phyloP scores from a whole-genome alignment of 1,139 yeast species.

The Geotrichum reessii region DNA sequence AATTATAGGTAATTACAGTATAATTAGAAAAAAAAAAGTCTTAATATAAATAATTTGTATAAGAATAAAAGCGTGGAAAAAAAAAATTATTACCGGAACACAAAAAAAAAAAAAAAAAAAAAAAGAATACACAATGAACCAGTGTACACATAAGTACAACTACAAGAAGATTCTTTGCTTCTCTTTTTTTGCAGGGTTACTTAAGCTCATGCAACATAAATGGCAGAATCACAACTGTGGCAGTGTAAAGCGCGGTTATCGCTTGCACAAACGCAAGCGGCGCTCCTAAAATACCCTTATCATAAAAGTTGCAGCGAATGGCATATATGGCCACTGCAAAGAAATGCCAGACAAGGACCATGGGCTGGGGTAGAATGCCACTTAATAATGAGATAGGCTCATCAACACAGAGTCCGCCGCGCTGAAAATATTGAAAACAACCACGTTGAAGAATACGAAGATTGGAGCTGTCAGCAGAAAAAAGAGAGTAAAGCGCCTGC shows the following conservation, averaged over 20 bases:
- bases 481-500: constrained; percentile 79
- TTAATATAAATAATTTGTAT: too few species aligned
- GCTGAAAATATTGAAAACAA: constrained; percentile 76
- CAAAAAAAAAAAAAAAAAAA: too few species aligned
- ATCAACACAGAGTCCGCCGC: constrained; percentile 73
- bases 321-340: constrained; percentile 86
- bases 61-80: too few species aligned
- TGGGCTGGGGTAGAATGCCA: constrained; percentile 74
- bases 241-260: constrained; percentile 63
- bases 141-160: too few species aligned
- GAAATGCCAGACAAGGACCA: constrained; percentile 72
- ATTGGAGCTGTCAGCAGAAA: constrained; percentile 74
- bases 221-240: constrained; percentile 57
- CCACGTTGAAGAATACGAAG: constrained; percentile 74
- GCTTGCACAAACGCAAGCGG: constrained; percentile 71
- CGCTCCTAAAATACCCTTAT: constrained; percentile 59
- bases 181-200: constrained; percentile 14
- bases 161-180: too few species aligned
- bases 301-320: constrained; percentile 60
- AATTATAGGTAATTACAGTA: too few species aligned
- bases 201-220: constrained; percentile 28
- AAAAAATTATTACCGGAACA: too few species aligned
- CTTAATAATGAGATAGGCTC: constrained; percentile 82
- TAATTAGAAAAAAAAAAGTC: too few species aligned
- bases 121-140: too few species aligned